Conservation (phyloP, 1,284 basidiomycete species). For the Meira miltonrushii region DNA sequence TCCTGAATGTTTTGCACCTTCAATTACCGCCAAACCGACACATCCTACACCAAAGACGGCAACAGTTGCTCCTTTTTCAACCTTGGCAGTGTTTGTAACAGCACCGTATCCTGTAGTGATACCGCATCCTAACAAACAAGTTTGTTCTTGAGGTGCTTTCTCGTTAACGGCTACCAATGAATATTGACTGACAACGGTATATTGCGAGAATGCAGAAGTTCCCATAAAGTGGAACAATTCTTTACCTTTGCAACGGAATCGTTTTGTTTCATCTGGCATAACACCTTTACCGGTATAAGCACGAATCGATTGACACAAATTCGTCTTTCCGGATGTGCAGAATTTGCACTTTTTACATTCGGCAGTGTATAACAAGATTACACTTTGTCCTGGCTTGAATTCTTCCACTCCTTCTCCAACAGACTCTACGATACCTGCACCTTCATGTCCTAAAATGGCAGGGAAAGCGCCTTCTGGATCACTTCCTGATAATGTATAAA, state of each 20-base stretch:
- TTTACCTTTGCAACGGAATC: slow-evolving; percentile 86
- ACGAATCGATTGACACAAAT: slow-evolving; percentile 63
- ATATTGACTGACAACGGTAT: slow-evolving; percentile 95
- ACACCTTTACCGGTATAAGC: slow-evolving; percentile 90
- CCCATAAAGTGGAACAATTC: slow-evolving; percentile 95
- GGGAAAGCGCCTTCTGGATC: slow-evolving; percentile 97
- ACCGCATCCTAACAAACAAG: slow-evolving; percentile 87
- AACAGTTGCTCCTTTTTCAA: slow-evolving; percentile 65
- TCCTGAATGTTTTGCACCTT: slow-evolving; percentile 69
- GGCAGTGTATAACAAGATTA: slow-evolving; percentile 64
- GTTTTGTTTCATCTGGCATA: slow-evolving; percentile 87
- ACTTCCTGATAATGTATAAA: slow-evolving; percentile 91
- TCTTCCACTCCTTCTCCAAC: slow-evolving; percentile 86
- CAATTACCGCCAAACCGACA: slow-evolving; percentile 78
- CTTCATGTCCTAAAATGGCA: slow-evolving; percentile 67
- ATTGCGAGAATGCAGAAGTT: slow-evolving; percentile 95
- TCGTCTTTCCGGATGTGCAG: slow-evolving; percentile 98
- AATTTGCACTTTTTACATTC: slow-evolving; percentile 59
- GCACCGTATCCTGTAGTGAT: slow-evolving; percentile 96
- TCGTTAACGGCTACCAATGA: slow-evolving; percentile 85
- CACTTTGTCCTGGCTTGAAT: slow-evolving; percentile 66
- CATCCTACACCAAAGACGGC: slow-evolving; percentile 95
- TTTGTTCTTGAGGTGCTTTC: slow-evolving; percentile 83
- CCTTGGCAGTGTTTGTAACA: slow-evolving; percentile 61
- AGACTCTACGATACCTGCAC: slow-evolving; percentile 67